Evolutionary conservation across 306 rosid species (phyloP).

Genomic region (Oemleria cerasiformis): DNA sequence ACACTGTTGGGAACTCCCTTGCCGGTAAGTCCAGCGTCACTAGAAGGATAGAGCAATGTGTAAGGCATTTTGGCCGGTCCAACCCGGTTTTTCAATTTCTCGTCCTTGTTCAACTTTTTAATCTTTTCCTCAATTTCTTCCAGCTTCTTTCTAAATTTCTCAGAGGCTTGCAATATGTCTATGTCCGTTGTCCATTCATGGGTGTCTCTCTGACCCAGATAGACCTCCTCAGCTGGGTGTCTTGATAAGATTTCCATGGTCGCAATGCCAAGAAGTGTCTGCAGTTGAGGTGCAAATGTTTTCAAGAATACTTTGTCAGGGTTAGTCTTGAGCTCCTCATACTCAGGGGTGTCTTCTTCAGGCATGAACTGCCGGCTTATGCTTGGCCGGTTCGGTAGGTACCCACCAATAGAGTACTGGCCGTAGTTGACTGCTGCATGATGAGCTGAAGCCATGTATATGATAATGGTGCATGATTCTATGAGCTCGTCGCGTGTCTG

Average conservation of each 20-base stretch:
- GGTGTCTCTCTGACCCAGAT: slow-evolving; percentile 62
- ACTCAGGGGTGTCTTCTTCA: slow-evolving; percentile 43
- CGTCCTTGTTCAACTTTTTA: slow-evolving; percentile 40
- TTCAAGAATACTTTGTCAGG: slow-evolving; percentile 61
- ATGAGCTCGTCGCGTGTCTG: slow-evolving; percentile 46
- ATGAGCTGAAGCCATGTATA: slow-evolving; percentile 69
- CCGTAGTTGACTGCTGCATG: slow-evolving; percentile 85
- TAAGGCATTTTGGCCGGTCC: slow-evolving; percentile 68
- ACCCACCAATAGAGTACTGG: slow-evolving; percentile 74
- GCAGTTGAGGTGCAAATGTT: slow-evolving; percentile 48
- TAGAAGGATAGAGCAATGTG: slow-evolving; percentile 54
- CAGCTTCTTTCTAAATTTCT: slow-evolving; percentile 44
- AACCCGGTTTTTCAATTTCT: slow-evolving; percentile 37
- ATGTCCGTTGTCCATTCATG: slow-evolving; percentile 64
- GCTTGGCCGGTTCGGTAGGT: slow-evolving; percentile 57
- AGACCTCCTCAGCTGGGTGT: slow-evolving; percentile 76
- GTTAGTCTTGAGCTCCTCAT: slow-evolving; percentile 44
- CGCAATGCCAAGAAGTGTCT: slow-evolving; percentile 54
- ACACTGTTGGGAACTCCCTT: slow-evolving; percentile 76
- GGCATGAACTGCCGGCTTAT: slow-evolving; percentile 51
- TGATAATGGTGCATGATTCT: slow-evolving; percentile 53
- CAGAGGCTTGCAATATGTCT: slow-evolving; percentile 39
- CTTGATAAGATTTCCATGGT: slow-evolving; percentile 65
- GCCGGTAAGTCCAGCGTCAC: slow-evolving; percentile 54
- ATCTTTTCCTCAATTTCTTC: slow-evolving; percentile 40